Conservation (phyloP, 495 filamentous ascomycete species). For the Hyphodiscus hymeniophilus region DNA sequence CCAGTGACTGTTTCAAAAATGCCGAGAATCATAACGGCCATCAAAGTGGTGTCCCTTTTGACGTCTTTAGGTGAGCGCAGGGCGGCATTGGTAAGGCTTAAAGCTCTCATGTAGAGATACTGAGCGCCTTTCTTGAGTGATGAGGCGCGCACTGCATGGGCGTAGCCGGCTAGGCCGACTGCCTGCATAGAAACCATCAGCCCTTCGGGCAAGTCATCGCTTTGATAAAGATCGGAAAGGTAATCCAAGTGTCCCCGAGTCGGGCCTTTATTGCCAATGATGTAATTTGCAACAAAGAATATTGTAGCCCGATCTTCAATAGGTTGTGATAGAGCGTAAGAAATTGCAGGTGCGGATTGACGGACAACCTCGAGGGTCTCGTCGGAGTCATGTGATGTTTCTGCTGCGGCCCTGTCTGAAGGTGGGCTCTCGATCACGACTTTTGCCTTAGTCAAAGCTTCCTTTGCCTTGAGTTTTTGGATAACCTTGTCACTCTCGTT, state of each 20-base stretch:
- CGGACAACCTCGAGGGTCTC: conserved; percentile 8
- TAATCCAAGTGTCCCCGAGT: conserved; percentile 24
- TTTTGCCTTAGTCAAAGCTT: conserved; percentile 25
- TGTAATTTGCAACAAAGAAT: conserved; percentile 37
- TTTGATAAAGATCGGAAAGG: conserved; percentile 20
- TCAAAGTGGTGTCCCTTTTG: conserved; percentile 52
- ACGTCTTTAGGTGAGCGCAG: conserved; percentile 43
- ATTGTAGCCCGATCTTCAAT: conserved; percentile 31
- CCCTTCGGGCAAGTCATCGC: conserved; percentile 24
- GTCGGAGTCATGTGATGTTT: neutral
- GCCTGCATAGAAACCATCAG: conserved; percentile 38
- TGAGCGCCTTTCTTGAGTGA: conserved; percentile 33
- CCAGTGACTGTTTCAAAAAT: conserved; percentile 48
- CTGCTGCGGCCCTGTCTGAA: neutral
- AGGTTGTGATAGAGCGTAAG: conserved; percentile 10
- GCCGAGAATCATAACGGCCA: conserved; percentile 50
- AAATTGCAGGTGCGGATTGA: conserved; percentile 1
- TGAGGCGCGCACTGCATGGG: conserved; percentile 30
- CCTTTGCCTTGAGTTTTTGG: conserved; percentile 44
- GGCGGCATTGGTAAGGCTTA: conserved; percentile 42
- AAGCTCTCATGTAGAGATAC: conserved; percentile 39
- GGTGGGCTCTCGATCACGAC: too few relatives aligned
- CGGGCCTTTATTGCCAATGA: conserved; percentile 26
- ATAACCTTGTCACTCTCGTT: conserved; percentile 63
- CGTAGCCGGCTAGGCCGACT: conserved; percentile 42